Evolutionary conservation across 2,329 filamentous ascomycete genomes (phyloP).

Genomic region (Aspergillus spinulosporus): DNA sequence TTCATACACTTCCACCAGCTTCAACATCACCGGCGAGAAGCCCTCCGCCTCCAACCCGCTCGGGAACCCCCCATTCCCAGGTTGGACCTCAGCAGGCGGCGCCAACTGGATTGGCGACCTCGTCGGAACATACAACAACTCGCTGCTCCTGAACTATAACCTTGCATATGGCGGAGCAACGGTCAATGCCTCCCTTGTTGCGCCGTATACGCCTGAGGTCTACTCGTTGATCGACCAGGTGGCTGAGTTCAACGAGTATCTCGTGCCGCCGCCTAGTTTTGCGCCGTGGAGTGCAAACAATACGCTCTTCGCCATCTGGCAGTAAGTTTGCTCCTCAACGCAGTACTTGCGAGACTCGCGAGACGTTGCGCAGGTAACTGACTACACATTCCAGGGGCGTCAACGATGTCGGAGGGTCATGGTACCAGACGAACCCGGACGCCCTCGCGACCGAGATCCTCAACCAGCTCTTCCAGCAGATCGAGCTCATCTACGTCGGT

Average conservation of each 20-base stretch:
- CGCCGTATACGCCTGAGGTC: constrained; percentile 9
- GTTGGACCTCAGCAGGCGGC: constrained; percentile 14
- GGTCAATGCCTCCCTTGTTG: constrained; percentile 13
- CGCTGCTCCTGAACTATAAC: constrained; percentile 13
- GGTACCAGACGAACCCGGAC: constrained; percentile 8
- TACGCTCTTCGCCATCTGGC: constrained; percentile 14
- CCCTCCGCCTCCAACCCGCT: constrained; percentile 17
- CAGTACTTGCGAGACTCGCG: not conserved
- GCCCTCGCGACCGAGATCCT: constrained; percentile 6
- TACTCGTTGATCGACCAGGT: constrained; percentile 17
- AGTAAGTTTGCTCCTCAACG: not conserved
- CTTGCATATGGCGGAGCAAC: constrained; percentile 15
- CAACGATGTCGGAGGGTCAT: constrained; percentile 15
- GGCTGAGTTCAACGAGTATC: constrained; percentile 4
- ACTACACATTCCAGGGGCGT: constrained; percentile 7
- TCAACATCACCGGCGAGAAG: constrained; percentile 11
- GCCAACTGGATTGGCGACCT: constrained; percentile 16
- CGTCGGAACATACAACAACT: constrained; percentile 10
- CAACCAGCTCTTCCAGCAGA: constrained; percentile 11
- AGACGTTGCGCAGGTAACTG: not conserved
- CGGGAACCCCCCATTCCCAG: constrained; percentile 16
- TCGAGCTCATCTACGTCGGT: constrained; percentile 12
- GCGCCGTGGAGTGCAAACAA: constrained; percentile 8
- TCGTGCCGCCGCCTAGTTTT: not conserved
- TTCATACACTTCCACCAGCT: constrained; percentile 15